Conservation (phyloP, 192 early-diverging fungal species). For the Entomortierella parvispora region DNA sequence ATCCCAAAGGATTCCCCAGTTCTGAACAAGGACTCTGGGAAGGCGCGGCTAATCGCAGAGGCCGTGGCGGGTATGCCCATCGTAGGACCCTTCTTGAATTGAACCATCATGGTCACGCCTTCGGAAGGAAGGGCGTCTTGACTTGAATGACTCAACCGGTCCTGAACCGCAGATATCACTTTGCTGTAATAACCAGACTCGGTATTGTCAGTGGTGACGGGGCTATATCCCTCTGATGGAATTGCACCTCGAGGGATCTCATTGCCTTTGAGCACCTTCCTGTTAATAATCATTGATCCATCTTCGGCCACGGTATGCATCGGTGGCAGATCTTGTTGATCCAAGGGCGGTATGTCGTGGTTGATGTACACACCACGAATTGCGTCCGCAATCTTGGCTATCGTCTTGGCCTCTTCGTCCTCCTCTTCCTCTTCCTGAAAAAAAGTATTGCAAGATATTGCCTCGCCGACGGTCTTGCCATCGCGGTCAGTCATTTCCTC, state of each 20-base stretch:
- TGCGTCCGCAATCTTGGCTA: constrained; percentile 5
- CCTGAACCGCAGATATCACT: constrained; percentile 24
- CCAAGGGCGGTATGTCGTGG: constrained; percentile 36
- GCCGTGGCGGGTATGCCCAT: neutral
- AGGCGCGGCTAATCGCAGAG: neutral
- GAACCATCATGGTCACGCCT: constrained; percentile 15
- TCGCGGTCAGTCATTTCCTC: constrained; percentile 4
- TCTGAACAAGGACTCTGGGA: constrained; percentile 24
- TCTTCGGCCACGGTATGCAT: constrained; percentile 17
- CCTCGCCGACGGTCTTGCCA: neutral
- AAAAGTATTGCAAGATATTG: no score
- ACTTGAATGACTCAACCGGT: constrained; percentile 9
- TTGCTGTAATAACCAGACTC: constrained; percentile 47
- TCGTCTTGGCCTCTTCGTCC: neutral
- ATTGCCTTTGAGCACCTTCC: constrained; percentile 19
- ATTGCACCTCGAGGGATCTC: constrained; percentile 28
- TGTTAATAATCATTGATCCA: constrained; percentile 22
- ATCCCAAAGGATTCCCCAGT: constrained; percentile 26
- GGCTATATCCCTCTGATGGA: neutral
- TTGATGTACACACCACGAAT: constrained; percentile 20
- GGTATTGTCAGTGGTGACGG: constrained; percentile 8
- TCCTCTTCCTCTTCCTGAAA: no score
- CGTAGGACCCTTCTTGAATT: neutral
- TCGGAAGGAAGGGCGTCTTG: constrained; percentile 8
- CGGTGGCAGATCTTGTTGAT: constrained; percentile 31